Percentiles rank a stretch among this genome's conserved stretches.
Conservation (phyloP, 352 stramenopile species). For the Pythium pectinolyticum region DNA sequence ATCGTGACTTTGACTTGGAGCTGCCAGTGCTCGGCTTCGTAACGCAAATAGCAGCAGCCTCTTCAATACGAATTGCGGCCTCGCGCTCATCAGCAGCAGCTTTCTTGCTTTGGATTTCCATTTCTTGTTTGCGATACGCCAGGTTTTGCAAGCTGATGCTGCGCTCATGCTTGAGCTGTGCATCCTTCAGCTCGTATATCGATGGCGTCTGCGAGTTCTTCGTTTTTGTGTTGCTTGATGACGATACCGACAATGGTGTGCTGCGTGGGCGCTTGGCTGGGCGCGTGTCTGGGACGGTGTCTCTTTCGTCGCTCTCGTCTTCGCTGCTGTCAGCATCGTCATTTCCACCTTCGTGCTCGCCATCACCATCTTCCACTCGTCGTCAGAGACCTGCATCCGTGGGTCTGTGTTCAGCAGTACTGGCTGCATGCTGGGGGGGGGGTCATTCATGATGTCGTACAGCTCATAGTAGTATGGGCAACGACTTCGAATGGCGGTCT, state of each 20-base stretch:
- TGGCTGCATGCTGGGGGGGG: not conserved
- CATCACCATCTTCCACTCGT: too few species aligned
- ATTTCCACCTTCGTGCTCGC: not conserved
- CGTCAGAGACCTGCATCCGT: not conserved
- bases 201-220: not conserved
- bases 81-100: not conserved
- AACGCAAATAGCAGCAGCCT: not conserved
- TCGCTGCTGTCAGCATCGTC: not conserved
- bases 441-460: conserved; percentile 16
- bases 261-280: not conserved
- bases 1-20: conserved; percentile 17
- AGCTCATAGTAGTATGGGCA: conserved; percentile 26
- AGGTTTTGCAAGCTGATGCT: not conserved
- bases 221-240: not conserved
- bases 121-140: not conserved
- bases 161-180: conserved; percentile 6
- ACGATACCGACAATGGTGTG: not conserved
- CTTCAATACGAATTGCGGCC: not conserved
- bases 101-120: conserved; percentile 6
- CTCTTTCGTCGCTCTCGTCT: not conserved
- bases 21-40: conserved; percentile 2
- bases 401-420: not conserved
- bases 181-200: conserved; percentile 5
- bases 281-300: too few species aligned
- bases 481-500: conserved; percentile 8